Conservation (phyloP, 805 yeast genomes). For the Scheffersomyces stipitis region DNA sequence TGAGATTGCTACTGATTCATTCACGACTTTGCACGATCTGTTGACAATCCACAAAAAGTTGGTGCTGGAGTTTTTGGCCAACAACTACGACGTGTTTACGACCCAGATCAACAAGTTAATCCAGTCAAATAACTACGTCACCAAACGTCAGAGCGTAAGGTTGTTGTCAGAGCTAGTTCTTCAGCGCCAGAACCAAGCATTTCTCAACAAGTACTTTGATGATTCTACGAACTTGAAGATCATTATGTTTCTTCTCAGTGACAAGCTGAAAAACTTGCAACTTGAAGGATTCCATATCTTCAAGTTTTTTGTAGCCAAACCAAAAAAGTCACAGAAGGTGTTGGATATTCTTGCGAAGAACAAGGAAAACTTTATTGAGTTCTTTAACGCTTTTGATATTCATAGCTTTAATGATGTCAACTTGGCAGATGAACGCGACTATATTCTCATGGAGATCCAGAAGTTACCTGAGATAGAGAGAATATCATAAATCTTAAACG, state of each 20-base stretch:
- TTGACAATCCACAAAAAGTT: slow-evolving; percentile 67
- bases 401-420: slow-evolving; percentile 62
- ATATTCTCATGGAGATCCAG: slow-evolving; percentile 72
- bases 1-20: slow-evolving; percentile 89
- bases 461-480: slow-evolving; percentile 61
- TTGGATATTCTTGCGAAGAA: slow-evolving; percentile 82
- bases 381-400: slow-evolving; percentile 64
- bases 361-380: slow-evolving; percentile 69
- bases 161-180: slow-evolving; percentile 71
- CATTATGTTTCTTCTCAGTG: slow-evolving; percentile 82
- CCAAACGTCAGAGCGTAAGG: slow-evolving; percentile 85
- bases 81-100: slow-evolving; percentile 59
- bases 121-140: slow-evolving; percentile 80
- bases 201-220: slow-evolving; percentile 76
- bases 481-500: too few species aligned
- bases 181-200: slow-evolving; percentile 64
- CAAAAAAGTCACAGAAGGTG: slow-evolving; percentile 78
- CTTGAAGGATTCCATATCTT: slow-evolving; percentile 90
- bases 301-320: slow-evolving; percentile 95
- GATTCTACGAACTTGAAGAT: slow-evolving; percentile 81
- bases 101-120: slow-evolving; percentile 65
- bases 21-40: slow-evolving; percentile 70
- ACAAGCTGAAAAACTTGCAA: slow-evolving; percentile 86
- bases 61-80: slow-evolving; percentile 67
- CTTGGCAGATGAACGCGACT: slow-evolving; percentile 77